Evolutionary conservation across 352 stramenopile species (phyloP), one percentile per base, ranked within the genome.

Genomic region (Globisporangium parvum): DNA sequence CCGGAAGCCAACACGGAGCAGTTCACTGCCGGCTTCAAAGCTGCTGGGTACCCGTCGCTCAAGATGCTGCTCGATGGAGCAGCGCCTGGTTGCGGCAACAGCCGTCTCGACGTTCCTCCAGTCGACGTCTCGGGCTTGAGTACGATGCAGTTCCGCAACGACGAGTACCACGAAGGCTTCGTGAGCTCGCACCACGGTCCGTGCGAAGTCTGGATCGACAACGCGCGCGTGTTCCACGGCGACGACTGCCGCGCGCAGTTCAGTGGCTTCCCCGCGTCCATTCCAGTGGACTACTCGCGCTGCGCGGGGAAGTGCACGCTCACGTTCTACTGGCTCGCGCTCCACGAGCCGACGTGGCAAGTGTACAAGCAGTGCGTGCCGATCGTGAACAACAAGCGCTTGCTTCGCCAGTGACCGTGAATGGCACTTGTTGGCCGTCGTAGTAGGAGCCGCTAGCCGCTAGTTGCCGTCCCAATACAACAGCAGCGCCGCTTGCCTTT

Each of bases 151-250:
- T 74, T 70, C 47, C 66, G 62, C 37, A 75, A 75, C 54, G 64
- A 75, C 51, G 63, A 77, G 53, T 55, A 66, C 42, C 15, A 47
- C 15, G 37, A 75, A 49, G 66, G 66, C 24, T 77, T 77, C 47
- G 50, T 70, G 20, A 50, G 10, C 31, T 74, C 69, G n/a, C 69
- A 77, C 46, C 53, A 71, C 49, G 69, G 69, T 2, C 69, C 69
- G 4, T 77, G 69, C 46, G 69, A 77, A 46, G 55, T 66, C 21
- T 77, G 66, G 66, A 75, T 73, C 55, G 69, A 77, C 55, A 52
- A 44, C 48, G 57, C n/a, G 26, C 56, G 60, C 46, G 60, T 67
- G 21, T 69, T 67, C 48, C 66, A 77, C 15, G 57, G 57, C 53
- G 60, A 70, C 60, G 59, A 77, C 59, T 77, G 69, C 39, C 57